These are phyloP conservation scores for Ceratobasidium sp. DNA, from an alignment of 1,284 basidiomycete species.

Conservation along the genomic window DNA sequence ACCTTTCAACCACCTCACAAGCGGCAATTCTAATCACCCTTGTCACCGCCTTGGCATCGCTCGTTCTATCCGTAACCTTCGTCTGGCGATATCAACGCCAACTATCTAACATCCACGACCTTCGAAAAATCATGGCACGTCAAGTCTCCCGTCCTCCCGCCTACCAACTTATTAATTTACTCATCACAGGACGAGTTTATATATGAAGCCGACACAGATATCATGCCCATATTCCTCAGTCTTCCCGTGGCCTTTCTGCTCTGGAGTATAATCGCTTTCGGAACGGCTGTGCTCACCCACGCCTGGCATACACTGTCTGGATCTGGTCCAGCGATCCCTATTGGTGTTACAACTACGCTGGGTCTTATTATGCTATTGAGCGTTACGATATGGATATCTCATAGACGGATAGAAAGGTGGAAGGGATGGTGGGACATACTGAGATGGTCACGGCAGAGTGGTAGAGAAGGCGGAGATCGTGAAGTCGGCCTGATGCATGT, in stretches of 20 bases:
- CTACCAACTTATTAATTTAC: neutral
- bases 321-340: constrained; percentile 22
- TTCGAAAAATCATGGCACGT: constrained; percentile 43
- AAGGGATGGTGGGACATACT: constrained; percentile 21
- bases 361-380: constrained; percentile 24
- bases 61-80: constrained; percentile 41
- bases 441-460: neutral
- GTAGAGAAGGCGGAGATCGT: neutral
- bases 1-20: constrained; percentile 30
- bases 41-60: constrained; percentile 40
- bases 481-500: constrained; percentile 26
- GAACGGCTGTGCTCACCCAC: constrained; percentile 41
- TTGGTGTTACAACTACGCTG: constrained; percentile 39
- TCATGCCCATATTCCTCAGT: constrained; percentile 44
- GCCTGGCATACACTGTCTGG: constrained; percentile 37
- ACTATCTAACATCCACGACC: constrained; percentile 43
- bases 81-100: constrained; percentile 46
- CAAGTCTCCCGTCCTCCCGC: neutral
- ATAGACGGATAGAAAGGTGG: constrained; percentile 13
- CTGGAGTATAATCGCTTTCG: constrained; percentile 43
- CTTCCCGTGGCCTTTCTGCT: constrained; percentile 45
- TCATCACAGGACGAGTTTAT: constrained; percentile 44
- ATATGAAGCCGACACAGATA: constrained; percentile 43
- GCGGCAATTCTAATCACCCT: constrained; percentile 43
- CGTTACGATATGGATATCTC: constrained; percentile 28